Base-by-base conservation (phyloP, 768 basidiomycete species). In the Strobilomyces confusus region DNA sequence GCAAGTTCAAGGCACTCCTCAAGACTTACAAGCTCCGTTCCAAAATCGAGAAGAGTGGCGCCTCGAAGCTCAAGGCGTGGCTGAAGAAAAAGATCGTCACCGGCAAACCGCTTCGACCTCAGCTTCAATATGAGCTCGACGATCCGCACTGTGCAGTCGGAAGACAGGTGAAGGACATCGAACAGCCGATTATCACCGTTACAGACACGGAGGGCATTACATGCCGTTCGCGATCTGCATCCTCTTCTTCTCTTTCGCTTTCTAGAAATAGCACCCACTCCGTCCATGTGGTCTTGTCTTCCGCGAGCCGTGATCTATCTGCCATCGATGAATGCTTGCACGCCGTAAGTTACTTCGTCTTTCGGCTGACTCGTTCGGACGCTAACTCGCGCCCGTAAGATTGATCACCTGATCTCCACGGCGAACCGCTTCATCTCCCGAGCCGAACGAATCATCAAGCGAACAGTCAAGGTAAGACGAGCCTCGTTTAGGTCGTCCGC, bases 11-110 rank as follows among this genome's bases (percentile, higher is more conserved):
- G 57, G 70, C 71, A 15, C 66, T 77, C 30, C 55, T 75, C 53
- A 79, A 75, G 59, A 74, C 70, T 42, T 72, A 75, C 61, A 75
- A 72, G 44, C 69, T 74, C 34, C 52, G 68, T 42, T 41, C 63
- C 30, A 70, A 71, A 57, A 44, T 48, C 14, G 69, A 70, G 48
- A 64, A 63, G 19, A 63, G 71, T 15, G 75, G 77, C 14, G 70
- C 79, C 5, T 75, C 78, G 43, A 80, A 75, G 57, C 63, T 87
- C 42, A 84, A 80, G 58, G 75, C 79, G 5, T 87, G 86, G 86
- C 68, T 83, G 61, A 82, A 77, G 69, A 80, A 79, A 57, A 84
- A 84, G 56, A 73, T 86, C 26, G 58, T 70, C 9, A 63, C 71
- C 3, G 72, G 75, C 22, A 73, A 72, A n/a, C 58, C 70, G 2